A percentile compares a stretch with the other conserved stretches of the same genome.
phyloP scores from a whole-genome alignment of 2,329 filamentous ascomycete genomes.

The Diplodia mutila region DNA sequence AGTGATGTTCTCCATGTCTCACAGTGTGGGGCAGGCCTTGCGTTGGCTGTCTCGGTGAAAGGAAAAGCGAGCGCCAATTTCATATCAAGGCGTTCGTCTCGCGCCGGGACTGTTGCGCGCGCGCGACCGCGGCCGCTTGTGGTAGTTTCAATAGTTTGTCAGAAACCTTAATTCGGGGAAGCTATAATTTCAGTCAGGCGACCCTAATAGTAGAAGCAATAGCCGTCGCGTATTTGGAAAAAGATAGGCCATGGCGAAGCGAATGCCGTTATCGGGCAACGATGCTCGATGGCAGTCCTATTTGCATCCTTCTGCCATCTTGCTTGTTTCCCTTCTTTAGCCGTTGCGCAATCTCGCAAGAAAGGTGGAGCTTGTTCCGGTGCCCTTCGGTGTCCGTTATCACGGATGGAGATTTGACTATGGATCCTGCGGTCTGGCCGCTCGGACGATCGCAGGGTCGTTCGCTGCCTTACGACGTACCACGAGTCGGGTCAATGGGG shows the following conservation, averaged over 20 bases:
- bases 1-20: conserved; percentile 17
- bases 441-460: background rate
- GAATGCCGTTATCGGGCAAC: background rate
- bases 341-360: background rate
- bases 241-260: background rate
- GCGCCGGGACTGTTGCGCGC: background rate
- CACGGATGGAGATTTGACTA: conserved; percentile 1
- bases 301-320: background rate
- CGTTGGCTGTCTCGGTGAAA: background rate
- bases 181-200: background rate
- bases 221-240: background rate
- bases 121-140: background rate
- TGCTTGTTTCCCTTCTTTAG: background rate
- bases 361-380: background rate
- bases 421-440: background rate
- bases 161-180: background rate
- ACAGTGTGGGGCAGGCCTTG: background rate
- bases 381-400: background rate
- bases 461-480: background rate
- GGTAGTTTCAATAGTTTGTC: conserved; percentile 16
- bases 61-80: conserved; percentile 5
- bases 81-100: background rate
- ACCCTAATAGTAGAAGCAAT: background rate
- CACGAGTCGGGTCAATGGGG: background rate
- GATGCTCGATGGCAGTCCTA: background rate